phyloP scores from a whole-genome alignment of 2,329 filamentous ascomycete genomes.

The Neoscytalidium dimidiatum region DNA sequence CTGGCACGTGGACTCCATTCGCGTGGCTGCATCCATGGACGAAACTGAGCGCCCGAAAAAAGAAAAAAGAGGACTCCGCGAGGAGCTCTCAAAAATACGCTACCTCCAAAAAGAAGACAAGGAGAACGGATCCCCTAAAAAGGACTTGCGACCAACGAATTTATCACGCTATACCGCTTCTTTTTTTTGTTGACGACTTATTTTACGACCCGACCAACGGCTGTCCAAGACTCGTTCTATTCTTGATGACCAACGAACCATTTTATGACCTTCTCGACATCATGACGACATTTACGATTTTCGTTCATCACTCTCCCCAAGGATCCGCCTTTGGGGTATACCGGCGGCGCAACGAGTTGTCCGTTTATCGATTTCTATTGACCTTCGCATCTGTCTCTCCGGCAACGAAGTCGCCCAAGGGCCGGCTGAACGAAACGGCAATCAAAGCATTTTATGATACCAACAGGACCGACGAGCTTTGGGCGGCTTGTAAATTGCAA shows the following conservation, averaged over 20 bases:
- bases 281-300: conserved; percentile 3
- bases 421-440: not conserved
- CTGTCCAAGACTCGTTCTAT: not conserved
- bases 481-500: conserved; percentile 14
- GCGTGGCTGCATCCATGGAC: not conserved
- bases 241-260: not conserved
- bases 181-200: not conserved
- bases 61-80: conserved; percentile 3
- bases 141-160: not conserved
- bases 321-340: not conserved
- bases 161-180: not conserved
- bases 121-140: not conserved
- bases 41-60: not conserved
- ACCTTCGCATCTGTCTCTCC: not conserved
- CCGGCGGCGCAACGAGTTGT: conserved; percentile 2
- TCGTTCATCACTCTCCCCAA: not conserved
- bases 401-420: conserved; percentile 6
- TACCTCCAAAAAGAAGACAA: not conserved
- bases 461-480: conserved; percentile 3
- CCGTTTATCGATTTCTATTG: not conserved
- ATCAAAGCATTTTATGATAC: not conserved
- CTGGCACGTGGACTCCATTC: not conserved
- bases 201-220: conserved; percentile 11
- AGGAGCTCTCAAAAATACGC: not conserved
- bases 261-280: not conserved